Conservation (phyloP, 116 monocot species). For the Trichopus zeylanicus region DNA sequence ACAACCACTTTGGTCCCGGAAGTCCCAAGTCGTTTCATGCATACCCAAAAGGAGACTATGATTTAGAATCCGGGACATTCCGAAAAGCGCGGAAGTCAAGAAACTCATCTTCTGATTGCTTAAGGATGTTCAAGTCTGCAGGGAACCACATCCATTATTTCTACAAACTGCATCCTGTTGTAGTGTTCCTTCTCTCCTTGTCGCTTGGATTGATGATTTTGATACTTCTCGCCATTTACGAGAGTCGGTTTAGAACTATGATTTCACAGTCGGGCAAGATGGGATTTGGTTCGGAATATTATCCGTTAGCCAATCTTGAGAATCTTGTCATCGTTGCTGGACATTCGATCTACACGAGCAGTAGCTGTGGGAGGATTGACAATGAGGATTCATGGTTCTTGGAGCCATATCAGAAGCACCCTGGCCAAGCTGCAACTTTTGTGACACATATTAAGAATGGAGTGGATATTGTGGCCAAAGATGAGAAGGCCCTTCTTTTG, state of each 20-base stretch:
- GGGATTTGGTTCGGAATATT: constrained; percentile 16
- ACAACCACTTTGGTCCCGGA: constrained; percentile 47
- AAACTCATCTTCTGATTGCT: constrained; percentile 8
- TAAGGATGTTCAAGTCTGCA: constrained; percentile 35
- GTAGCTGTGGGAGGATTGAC: constrained; percentile 68
- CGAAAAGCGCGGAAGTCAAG: constrained; percentile 45
- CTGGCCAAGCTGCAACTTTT: constrained; percentile 83
- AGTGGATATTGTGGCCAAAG: constrained; percentile 58
- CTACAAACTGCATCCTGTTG: constrained; percentile 62
- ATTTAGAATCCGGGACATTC: constrained; percentile 65
- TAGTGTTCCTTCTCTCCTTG: constrained; percentile 42
- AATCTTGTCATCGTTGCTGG: constrained; percentile 98
- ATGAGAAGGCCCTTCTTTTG: constrained; percentile 73
- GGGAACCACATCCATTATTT: constrained; percentile 34
- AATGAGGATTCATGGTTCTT: constrained; percentile 89
- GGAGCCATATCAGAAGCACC: constrained; percentile 83
- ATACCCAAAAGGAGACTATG: constrained; percentile 73
- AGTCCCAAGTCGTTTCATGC: constrained; percentile 65
- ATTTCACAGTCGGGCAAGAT: constrained; percentile 14
- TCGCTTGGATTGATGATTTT: constrained; percentile 51
- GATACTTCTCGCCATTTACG: constrained; percentile 46
- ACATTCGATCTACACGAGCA: constrained; percentile 87
- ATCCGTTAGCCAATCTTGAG: constrained; percentile 54
- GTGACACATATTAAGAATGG: constrained; percentile 77
- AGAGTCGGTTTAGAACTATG: constrained; percentile 41